Evolutionary conservation across 2,329 filamentous ascomycete genomes (phyloP).

Genomic region (Ophioceras dolichostomum): DNA sequence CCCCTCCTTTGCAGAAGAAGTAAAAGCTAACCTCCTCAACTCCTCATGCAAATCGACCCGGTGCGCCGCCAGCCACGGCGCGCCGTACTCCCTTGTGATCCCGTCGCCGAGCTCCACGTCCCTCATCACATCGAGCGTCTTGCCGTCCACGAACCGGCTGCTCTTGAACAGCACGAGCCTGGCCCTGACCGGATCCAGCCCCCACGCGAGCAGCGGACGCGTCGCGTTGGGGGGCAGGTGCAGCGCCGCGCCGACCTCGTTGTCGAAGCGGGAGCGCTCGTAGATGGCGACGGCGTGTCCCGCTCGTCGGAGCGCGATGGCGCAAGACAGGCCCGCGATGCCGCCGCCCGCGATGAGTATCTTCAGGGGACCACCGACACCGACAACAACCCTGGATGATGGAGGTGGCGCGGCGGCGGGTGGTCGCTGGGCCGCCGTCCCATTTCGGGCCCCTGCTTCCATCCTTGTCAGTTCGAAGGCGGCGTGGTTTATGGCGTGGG

Average conservation of each 20-base stretch:
- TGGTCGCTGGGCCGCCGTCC: no score
- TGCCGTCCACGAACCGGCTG: conserved; percentile 12
- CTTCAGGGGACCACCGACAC: no score
- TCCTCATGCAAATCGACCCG: conserved; percentile 26
- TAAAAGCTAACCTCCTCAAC: conserved; percentile 20
- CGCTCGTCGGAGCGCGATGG: conserved; percentile 18
- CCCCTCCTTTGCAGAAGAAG: no score
- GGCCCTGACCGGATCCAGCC: conserved; percentile 17
- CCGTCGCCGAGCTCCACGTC: conserved; percentile 1
- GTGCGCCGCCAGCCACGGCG: conserved; percentile 22
- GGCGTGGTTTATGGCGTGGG: no score
- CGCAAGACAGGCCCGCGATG: conserved; percentile 21
- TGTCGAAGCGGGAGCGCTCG: conserved; percentile 21
- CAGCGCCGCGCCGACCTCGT: conserved; percentile 25
- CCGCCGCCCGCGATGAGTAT: conserved; percentile 21
- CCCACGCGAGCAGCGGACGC: conserved; percentile 21
- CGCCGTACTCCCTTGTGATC: conserved; percentile 12
- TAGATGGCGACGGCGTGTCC: conserved; percentile 20
- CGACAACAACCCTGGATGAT: no score
- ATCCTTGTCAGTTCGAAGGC: no score
- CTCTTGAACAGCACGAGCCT: conserved; percentile 14
- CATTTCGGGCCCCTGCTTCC: no score
- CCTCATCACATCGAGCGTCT: conserved; percentile 16
- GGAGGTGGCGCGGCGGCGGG: no score
- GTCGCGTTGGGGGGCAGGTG: conserved; percentile 23